A percentile compares a stretch with the other conserved stretches of the same genome.
phyloP scores from a whole-genome alignment of 2,329 filamentous ascomycete species.

The Alternaria angustiovoidea region DNA sequence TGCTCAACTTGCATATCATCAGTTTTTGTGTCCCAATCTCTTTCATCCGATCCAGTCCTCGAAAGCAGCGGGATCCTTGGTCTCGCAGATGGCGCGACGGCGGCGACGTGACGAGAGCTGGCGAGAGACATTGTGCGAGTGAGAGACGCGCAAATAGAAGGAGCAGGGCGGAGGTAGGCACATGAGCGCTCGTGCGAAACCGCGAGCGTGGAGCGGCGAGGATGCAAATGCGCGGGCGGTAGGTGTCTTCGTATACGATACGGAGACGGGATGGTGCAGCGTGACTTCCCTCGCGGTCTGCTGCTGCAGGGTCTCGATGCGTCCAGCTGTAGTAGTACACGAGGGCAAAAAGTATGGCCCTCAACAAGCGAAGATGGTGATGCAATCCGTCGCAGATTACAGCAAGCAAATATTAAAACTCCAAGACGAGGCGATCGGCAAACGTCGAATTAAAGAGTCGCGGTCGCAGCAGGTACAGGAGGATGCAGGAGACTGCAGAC shows the following conservation, averaged over 20 bases:
- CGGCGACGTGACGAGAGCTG: conserved; percentile 44
- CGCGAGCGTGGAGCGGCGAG: conserved; percentile 33
- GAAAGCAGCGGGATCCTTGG: conserved; percentile 44
- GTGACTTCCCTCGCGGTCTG: conserved; percentile 24
- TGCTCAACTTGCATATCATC: conserved; percentile 7
- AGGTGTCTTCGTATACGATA: conserved; percentile 8
- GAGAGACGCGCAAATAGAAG: conserved; percentile 47
- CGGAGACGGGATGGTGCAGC: conserved; percentile 13
- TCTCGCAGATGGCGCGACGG: conserved; percentile 44
- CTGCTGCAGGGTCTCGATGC: conserved; percentile 24
- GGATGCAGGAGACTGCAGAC: conserved; percentile 26
- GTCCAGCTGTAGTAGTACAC: conserved; percentile 27
- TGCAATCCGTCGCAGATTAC: conserved; percentile 23
- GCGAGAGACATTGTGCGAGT: conserved; percentile 46
- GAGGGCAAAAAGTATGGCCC: conserved; percentile 16
- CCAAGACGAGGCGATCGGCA: conserved; percentile 8
- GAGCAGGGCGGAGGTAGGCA: conserved; percentile 47
- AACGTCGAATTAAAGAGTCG: conserved; percentile 11
- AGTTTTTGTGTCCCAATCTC: conserved; percentile 25
- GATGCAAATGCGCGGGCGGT: conserved; percentile 11
- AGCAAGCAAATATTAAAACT: conserved; percentile 8
- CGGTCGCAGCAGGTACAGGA: conserved; percentile 17
- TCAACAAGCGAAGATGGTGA: conserved; percentile 23
- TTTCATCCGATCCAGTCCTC: conserved; percentile 47
- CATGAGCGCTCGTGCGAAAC: conserved; percentile 46